Base-by-base conservation (phyloP, 441 rosid species). In the Gossypium trilobum region DNA sequence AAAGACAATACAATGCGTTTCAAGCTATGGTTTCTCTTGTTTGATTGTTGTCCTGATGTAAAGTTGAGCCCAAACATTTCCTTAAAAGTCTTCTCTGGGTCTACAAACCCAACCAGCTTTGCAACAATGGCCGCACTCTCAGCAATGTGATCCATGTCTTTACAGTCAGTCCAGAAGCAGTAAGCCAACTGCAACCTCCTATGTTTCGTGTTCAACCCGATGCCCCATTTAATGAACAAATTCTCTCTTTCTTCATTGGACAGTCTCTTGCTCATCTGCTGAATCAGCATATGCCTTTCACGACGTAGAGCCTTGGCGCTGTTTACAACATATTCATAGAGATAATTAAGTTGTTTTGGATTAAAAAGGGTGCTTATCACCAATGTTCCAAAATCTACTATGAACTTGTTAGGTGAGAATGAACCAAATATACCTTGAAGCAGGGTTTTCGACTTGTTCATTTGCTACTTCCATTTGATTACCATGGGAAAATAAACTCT, bases 51-150 rank as follows among this genome's bases (percentile, higher is more conserved):
- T 22, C 60, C 57, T 9, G 95, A 90, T 14, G 91, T 74, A 44
- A 92, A 85, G 79, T 85, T 89, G 73, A 91, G 92, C 19, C 96
- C 93, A 60, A 83, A 89, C 91, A 91, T 86, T 78, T 88, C 92
- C 78, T 84, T 89, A 72, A 91, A 82, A 5, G 88, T 82, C 73
- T 85, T 80, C 75, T 87, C 87, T 50, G 86, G 88, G 74, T 85
- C 93, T 54, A 82, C 74, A 71, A 88, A 87, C 58, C 88, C 88
- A 64, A 91, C 82, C 56, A 95, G 87, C 85, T 85, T 92, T 20
- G 90, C 93, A 14, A 92, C 86, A 19, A 92, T 77, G 7, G 86
- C 55, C 25, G 99, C 96, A 57, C 97, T 92, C 80, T 91, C 87
- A 8, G 82, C 70, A 39, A 88, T 72, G 72, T 95, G 97, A 27